Evolutionary conservation across 1,139 yeast genomes (phyloP), one percentile per base, ranked within the genome.

Genomic region (Hyphopichia wangnamkhiaoensis): DNA sequence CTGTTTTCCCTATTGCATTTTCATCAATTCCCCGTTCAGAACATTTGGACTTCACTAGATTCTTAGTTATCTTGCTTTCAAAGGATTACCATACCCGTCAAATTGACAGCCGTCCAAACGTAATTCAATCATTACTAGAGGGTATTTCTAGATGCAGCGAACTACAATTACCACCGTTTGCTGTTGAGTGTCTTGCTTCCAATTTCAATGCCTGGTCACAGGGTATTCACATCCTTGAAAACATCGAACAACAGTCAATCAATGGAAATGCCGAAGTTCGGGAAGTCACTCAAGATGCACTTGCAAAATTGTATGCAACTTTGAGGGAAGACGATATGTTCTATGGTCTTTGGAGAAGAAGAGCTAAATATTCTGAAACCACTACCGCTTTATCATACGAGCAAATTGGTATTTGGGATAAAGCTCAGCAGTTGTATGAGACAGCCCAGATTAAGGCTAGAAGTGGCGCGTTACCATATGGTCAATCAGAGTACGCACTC

Each of bases 401-500:
- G 59, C 98, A 94, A 60, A 79, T 91, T 48, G 98, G 98, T 7
- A 69, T 89, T 54, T 93, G 96, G 96, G 94, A 85, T 47, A 84
- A 88, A 43, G 98, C 98, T 0, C 86, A 89, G 59, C 96, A 90
- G 54, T 68, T 91, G 50, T 94, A 94, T 52, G 99, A 94, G 63
- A 81, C 90, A n/a, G 98, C 98, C 1, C 98, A 94, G 64, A 86
- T 94, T 43, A 91, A 93, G 53, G 98, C 98, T 0, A 73, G 98
- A 43, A 85, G 95, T 55, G 98, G 98, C 2, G 95, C 88, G 2
- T 69, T 93, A 37, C 98, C 98, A 0, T 94, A 89, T 58, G 89
- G 96, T 19, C 98, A 94, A 56, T 81, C 96, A 1, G 99, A 94
- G 55, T 94, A 94, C 55, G 83, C 95, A 0, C 70, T 94, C 34